phyloP scores from a whole-genome alignment of 176 grass and related monocot genomes.

The maize (Zea mays) region Zm-B73-REFERENCE-NAM-5.0 NC_050100.1:192713001-192713500 shows the following conservation, averaged over 20 bases:
- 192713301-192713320: not conserved
- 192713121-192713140: not conserved
- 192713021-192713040: no score
- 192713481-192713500: not conserved
- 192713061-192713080: not conserved
- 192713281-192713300: no score
- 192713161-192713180: constrained; percentile 4
- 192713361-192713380: constrained; percentile 39
- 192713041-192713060: not conserved
- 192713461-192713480: not conserved
- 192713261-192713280: no score
- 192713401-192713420: constrained; percentile 29
- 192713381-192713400: constrained; percentile 29
- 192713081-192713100: constrained; percentile 12
- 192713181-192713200: constrained; percentile 21
- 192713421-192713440: not conserved
- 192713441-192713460: not conserved
- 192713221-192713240: constrained; percentile 30
- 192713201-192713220: not conserved
- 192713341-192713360: not conserved
- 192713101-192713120: not conserved
- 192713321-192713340: not conserved
- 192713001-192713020: no score
- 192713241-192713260: constrained; percentile 20
- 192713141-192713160: not conserved